These are phyloP conservation scores for Fusarium virguliforme DNA, from an alignment of 2,329 filamentous ascomycete species.

Conservation along the genomic window DNA sequence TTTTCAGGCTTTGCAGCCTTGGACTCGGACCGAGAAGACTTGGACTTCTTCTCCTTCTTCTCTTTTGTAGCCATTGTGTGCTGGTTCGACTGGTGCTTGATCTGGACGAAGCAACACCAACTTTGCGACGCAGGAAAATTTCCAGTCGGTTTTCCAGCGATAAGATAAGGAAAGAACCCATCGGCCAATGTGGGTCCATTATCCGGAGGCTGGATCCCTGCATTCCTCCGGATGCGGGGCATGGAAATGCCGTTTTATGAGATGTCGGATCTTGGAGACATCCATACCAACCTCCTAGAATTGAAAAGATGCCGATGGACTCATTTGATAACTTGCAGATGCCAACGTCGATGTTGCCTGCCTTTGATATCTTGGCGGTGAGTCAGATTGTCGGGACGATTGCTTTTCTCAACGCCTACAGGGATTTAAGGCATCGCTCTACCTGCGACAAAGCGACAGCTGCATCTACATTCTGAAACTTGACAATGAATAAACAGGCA, in stretches of 20 bases:
- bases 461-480: constrained; percentile 8
- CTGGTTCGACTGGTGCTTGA: constrained; percentile 23
- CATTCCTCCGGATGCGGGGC: constrained; percentile 34
- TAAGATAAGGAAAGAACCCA: constrained; percentile 49
- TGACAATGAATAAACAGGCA: constrained; percentile 5
- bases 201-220: constrained; percentile 35
- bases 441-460: constrained; percentile 1
- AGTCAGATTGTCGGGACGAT: not conserved
- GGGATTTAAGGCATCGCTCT: not conserved
- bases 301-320: constrained; percentile 20
- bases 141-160: constrained; percentile 39
- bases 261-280: constrained; percentile 18
- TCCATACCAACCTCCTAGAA: constrained; percentile 27
- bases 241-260: constrained; percentile 26
- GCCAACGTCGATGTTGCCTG: not conserved
- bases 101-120: constrained; percentile 4
- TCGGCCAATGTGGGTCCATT: constrained; percentile 33
- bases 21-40: constrained; percentile 38
- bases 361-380: not conserved
- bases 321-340: not conserved
- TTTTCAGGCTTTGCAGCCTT: constrained; percentile 36
- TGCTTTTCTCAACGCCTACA: not conserved
- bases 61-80: constrained; percentile 51
- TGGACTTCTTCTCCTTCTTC: constrained; percentile 47
- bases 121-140: constrained; percentile 27